Percentiles rank a stretch among this genome's conserved stretches.
phyloP scores from a whole-genome alignment of 805 yeast species.

The Jamesozyma rosinii region DNA sequence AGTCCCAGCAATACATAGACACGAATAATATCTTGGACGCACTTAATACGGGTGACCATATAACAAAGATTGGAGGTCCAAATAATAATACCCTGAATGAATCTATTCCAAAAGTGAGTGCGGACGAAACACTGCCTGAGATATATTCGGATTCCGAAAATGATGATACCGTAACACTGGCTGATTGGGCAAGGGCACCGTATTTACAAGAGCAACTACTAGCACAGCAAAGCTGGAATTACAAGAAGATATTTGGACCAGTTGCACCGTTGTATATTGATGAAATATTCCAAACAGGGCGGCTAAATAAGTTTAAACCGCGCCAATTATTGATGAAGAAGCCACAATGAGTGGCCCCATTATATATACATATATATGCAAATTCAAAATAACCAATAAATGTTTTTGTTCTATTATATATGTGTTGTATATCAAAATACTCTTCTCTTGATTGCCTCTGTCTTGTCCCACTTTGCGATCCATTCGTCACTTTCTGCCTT shows the following conservation, averaged over 20 bases:
- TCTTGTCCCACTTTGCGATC: slow-evolving; percentile 59
- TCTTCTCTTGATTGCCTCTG: slow-evolving; percentile 46
- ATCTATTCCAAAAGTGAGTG: neutral
- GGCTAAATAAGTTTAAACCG: slow-evolving; percentile 43
- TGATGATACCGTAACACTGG: slow-evolving; percentile 39
- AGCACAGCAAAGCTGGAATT: slow-evolving; percentile 48
- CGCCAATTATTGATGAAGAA: slow-evolving; percentile 41
- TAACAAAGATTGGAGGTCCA: slow-evolving; percentile 18
- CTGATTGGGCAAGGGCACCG: slow-evolving; percentile 58
- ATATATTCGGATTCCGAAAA: slow-evolving; percentile 47
- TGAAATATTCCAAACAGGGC: slow-evolving; percentile 50
- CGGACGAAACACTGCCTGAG: slow-evolving; percentile 35
- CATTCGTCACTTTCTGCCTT: slow-evolving; percentile 55
- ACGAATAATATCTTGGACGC: slow-evolving; percentile 19
- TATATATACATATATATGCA: neutral
- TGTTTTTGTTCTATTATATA: neutral
- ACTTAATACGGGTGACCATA: slow-evolving; percentile 25
- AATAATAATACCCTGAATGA: slow-evolving; percentile 2
- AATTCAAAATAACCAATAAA: neutral
- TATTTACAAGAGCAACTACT: slow-evolving; percentile 39
- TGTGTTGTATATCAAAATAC: neutral
- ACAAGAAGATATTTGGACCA: slow-evolving; percentile 64
- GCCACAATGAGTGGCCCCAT: too few species aligned
- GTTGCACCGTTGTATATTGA: slow-evolving; percentile 60
- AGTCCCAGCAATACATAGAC: slow-evolving; percentile 1